Conservation (phyloP, 148 eudicot species). For the Fagopyrum tataricum region DNA sequence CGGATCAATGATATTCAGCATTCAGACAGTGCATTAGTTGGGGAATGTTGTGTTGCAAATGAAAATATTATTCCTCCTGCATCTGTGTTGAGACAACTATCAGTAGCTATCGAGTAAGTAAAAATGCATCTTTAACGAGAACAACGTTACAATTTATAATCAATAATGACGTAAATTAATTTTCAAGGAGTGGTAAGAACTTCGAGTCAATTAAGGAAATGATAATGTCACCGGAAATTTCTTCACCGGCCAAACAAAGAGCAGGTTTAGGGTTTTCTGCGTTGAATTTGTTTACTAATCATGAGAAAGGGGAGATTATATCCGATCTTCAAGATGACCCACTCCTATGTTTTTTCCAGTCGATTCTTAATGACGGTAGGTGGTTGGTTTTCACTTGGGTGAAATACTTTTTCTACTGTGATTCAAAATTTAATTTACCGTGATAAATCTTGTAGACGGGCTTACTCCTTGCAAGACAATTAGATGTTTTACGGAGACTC, state of each 20-base stretch:
- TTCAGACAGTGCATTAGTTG: not conserved
- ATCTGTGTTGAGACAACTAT: constrained; percentile 59
- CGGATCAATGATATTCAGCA: not conserved
- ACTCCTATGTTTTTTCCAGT: constrained; percentile 53
- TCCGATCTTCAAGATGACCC: constrained; percentile 60
- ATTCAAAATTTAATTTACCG: not conserved
- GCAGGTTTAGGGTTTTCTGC: constrained; percentile 36
- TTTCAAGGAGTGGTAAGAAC: constrained; percentile 56
- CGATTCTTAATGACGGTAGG: constrained; percentile 68
- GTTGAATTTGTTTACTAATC: constrained; percentile 41
- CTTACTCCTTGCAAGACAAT: constrained; percentile 57
- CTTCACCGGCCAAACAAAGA: constrained; percentile 83
- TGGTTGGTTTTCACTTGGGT: constrained; percentile 19
- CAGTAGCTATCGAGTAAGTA: constrained; percentile 75
- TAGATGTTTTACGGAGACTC: constrained; percentile 36
- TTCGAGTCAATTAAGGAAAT: constrained; percentile 63
- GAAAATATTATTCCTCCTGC: constrained; percentile 55
- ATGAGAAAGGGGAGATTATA: constrained; percentile 64
- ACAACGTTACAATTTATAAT: not conserved
- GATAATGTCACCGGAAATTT: constrained; percentile 52
- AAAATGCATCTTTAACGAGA: not conserved
- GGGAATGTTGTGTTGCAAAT: constrained; percentile 2
- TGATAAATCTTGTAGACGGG: constrained; percentile 62
- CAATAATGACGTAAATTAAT: not conserved
- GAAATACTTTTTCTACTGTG: not conserved